These are phyloP conservation scores for Penicillium italicum DNA, from an alignment of 2,329 filamentous ascomycete genomes.

Conservation along the genomic window DNA sequence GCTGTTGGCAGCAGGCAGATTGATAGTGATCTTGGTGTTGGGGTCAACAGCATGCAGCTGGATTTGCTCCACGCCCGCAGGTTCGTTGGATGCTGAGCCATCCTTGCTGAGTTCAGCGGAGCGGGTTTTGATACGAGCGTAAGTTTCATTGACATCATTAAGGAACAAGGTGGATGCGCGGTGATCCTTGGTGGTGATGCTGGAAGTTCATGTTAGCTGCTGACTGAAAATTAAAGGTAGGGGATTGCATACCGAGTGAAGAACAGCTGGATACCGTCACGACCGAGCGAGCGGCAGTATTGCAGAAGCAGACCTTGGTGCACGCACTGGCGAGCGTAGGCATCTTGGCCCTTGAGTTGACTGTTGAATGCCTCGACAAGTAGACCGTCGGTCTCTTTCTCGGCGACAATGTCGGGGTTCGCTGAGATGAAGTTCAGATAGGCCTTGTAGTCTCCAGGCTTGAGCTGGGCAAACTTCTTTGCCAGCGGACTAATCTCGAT, in stretches of 20 bases:
- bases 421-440: conserved; percentile 73
- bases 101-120: conserved; percentile 68
- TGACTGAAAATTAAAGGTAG: neutral
- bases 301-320: conserved; percentile 90
- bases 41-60: conserved; percentile 96
- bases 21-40: conserved; percentile 85
- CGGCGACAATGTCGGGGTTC: conserved; percentile 73
- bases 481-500: conserved; percentile 73
- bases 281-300: conserved; percentile 87
- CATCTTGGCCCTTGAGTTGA: conserved; percentile 68
- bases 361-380: conserved; percentile 89
- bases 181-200: conserved; percentile 80
- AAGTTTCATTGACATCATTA: conserved; percentile 89
- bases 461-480: conserved; percentile 78
- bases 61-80: conserved; percentile 83
- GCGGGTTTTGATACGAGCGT: conserved; percentile 73
- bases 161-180: conserved; percentile 86
- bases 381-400: conserved; percentile 86
- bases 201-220: conserved; percentile 23
- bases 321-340: conserved; percentile 74
- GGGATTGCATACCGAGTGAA: conserved; percentile 67
- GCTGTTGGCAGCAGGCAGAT: conserved; percentile 66
- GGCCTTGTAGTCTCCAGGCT: conserved; percentile 66
- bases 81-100: conserved; percentile 49
- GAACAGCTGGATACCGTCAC: conserved; percentile 84